Percentiles rank a stretch among this genome's conserved stretches.
These are phyloP conservation scores for Alternaria atra DNA, from an alignment of 2,329 filamentous ascomycete species.

Conservation along the genomic window DNA sequence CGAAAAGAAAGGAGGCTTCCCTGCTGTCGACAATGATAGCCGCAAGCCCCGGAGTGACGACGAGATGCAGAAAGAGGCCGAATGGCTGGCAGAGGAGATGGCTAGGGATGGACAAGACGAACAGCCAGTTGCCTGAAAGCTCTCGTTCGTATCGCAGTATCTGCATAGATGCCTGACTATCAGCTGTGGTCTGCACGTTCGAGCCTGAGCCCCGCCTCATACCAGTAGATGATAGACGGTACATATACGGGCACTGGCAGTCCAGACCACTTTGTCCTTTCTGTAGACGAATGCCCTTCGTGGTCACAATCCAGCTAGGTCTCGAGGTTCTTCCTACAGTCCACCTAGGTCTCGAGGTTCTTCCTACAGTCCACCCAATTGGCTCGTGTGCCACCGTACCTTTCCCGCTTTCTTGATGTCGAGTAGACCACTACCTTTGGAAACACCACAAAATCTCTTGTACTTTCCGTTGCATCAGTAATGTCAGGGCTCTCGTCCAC, in stretches of 20 bases:
- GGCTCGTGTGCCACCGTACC: background rate
- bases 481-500: background rate
- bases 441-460: background rate
- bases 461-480: background rate
- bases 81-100: constrained; percentile 68
- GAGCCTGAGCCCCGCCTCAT: background rate
- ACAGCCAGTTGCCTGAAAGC: constrained; percentile 1
- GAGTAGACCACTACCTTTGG: background rate
- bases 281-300: background rate
- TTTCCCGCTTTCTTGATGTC: background rate
- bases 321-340: background rate
- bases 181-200: background rate
- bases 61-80: constrained; percentile 83
- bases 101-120: constrained; percentile 28
- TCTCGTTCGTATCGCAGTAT: background rate
- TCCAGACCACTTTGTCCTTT: background rate
- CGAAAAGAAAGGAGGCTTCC: constrained; percentile 65
- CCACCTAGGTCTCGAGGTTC: background rate
- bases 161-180: background rate
- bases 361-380: background rate
- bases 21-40: constrained; percentile 71
- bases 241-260: background rate
- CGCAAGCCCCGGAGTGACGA: constrained; percentile 71
- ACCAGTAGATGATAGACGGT: background rate
- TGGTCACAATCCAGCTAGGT: background rate